phyloP scores from a whole-genome alignment of 2,329 filamentous ascomycete genomes.

The Hymenoscyphus occultus region DNA sequence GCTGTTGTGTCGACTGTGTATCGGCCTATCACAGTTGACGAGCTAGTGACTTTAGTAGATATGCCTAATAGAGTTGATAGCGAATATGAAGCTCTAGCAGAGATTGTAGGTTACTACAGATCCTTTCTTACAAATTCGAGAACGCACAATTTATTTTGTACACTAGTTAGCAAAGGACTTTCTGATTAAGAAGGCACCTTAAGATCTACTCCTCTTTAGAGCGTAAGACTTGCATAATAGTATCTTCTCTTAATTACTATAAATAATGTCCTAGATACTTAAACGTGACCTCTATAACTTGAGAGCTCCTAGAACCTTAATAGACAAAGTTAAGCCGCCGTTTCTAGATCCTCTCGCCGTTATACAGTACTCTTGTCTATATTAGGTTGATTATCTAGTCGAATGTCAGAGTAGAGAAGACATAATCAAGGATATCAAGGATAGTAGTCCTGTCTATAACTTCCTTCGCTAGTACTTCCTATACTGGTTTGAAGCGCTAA shows the following conservation, averaged over 20 bases:
- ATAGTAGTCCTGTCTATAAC: not conserved
- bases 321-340: conserved; percentile 7
- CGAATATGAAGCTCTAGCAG: not conserved
- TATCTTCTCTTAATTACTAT: conserved; percentile 2
- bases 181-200: not conserved
- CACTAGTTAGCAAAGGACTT: conserved; percentile 10
- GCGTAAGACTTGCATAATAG: not conserved
- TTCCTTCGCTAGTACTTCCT: not conserved
- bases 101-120: not conserved
- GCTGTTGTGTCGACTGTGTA: not conserved
- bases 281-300: conserved; percentile 1
- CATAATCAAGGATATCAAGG: not conserved
- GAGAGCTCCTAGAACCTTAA: not conserved
- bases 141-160: not conserved
- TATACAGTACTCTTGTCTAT: conserved; percentile 1
- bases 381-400: conserved; percentile 6
- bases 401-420: not conserved
- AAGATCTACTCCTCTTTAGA: not conserved
- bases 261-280: not conserved
- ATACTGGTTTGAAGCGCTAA: conserved; percentile 7
- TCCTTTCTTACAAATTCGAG: conserved; percentile 7
- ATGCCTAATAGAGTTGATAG: not conserved
- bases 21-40: conserved; percentile 2
- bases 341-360: conserved; percentile 1
- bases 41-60: conserved; percentile 4